Evolutionary conservation across 306 rosid species (phyloP).

Genomic region (Rubus idaeus): DNA sequence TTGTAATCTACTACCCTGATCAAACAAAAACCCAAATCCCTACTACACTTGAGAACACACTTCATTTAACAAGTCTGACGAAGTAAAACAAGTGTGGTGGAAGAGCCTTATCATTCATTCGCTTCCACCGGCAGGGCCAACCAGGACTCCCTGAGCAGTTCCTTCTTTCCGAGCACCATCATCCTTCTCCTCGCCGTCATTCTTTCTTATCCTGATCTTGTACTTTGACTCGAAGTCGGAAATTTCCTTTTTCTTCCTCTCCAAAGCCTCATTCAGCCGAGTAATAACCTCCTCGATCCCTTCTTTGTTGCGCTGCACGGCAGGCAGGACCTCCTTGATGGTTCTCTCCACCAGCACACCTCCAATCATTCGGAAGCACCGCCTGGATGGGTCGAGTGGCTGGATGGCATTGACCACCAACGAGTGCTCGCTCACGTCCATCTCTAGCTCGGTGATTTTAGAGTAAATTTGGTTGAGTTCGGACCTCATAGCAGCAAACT

Average conservation of each 20-base stretch:
- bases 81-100: conserved; percentile 1
- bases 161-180: conserved; percentile 79
- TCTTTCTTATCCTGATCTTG: conserved; percentile 79
- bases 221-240: conserved; percentile 81
- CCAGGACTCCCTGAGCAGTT: conserved; percentile 92
- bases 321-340: conserved; percentile 88
- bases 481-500: conserved; percentile 74
- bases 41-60: conserved; percentile 7
- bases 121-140: conserved; percentile 77
- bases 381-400: conserved; percentile 83
- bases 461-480: conserved; percentile 94
- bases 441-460: conserved; percentile 91
- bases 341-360: conserved; percentile 99
- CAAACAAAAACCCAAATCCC: conserved; percentile 18
- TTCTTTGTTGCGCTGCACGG: conserved; percentile 87
- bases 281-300: conserved; percentile 87
- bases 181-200: conserved; percentile 64
- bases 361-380: conserved; percentile 95
- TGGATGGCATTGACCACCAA: conserved; percentile 84
- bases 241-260: conserved; percentile 90
- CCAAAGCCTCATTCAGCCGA: conserved; percentile 80
- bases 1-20: conserved; percentile 17
- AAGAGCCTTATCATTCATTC: conserved; percentile 32
- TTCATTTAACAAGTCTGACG: not conserved
- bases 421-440: conserved; percentile 91